Base-by-base conservation (phyloP, 2,329 filamentous ascomycete species). In the Aspergillus terreus region DNA sequence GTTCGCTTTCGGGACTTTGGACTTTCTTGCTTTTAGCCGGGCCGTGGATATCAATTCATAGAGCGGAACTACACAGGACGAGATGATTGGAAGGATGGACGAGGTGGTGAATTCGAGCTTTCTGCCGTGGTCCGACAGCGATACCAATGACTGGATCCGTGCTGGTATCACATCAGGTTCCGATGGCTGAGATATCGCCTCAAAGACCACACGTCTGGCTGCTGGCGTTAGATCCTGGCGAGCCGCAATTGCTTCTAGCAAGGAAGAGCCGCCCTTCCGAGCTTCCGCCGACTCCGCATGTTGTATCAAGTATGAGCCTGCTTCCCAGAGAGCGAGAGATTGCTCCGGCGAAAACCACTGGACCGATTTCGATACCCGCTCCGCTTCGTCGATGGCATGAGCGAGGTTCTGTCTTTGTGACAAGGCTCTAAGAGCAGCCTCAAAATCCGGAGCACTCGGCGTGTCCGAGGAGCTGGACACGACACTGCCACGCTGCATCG, bases 111-210 rank as follows among this genome's bases (percentile, higher is more conserved):
- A 74, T 30, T 75, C 72, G 40, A 74, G 52, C 51, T 73, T 74
- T 43, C 71, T 66, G 43, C 71, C 71, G 62, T 75, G 71, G 46
- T 75, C 71, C n/a, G 71, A 71, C 36, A 75, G 58, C 5, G 63
- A 61, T 30, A 73, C 68, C 50, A 75, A 63, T 1, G 72, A 64
- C 44, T 71, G 68, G 12, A 74, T 64, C 4, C 68, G 68, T 11
- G 68, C 58, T 15, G 71, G 65, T 44, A 74, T 66, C 35, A 71
- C 63, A 47, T 74, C 71, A 12, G 66, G 57, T 14, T 65, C 63
- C 2, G 68, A 66, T 6, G 66, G 59, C 10, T 56, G 58, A 5
- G 67, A 64, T 51, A 75, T 70, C 4, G 63, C 65, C 47, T 69
- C 65, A 46, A 71, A 73, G 19, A 75, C 23, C 17, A 61, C 49